A percentile compares a stretch with the other conserved stretches of the same genome.
phyloP scores from a whole-genome alignment of 2,329 filamentous ascomycete species.

The Pestalotiopsis sp. region DNA sequence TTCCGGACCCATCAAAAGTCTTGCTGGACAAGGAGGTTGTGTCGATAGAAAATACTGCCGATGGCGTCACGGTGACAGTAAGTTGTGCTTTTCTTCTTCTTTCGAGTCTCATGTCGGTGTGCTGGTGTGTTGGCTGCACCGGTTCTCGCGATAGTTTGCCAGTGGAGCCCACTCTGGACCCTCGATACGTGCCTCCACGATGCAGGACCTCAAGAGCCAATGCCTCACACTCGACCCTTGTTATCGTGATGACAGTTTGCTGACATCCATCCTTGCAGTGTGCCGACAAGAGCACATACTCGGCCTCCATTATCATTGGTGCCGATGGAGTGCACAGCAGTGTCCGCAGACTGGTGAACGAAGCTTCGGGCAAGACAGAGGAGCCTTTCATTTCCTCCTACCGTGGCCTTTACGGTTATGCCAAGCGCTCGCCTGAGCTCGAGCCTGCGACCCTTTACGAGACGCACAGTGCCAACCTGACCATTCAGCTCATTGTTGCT shows the following conservation, averaged over 20 bases:
- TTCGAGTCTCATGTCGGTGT: slow-evolving; percentile 19
- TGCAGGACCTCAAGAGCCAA: background rate
- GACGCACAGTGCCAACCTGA: slow-evolving; percentile 18
- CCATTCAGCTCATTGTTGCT: slow-evolving; percentile 28
- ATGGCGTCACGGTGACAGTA: slow-evolving; percentile 14
- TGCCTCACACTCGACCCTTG: background rate
- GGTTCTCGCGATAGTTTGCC: background rate
- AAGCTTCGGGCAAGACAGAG: slow-evolving; percentile 15
- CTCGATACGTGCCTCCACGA: background rate
- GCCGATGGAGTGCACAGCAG: slow-evolving; percentile 44
- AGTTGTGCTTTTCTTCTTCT: background rate
- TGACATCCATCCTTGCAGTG: slow-evolving; percentile 27
- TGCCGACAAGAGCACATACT: slow-evolving; percentile 34
- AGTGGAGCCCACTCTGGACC: background rate
- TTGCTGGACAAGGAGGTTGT: slow-evolving; percentile 15
- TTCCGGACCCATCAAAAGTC: slow-evolving; percentile 19
- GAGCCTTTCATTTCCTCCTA: slow-evolving; percentile 26
- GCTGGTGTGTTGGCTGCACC: background rate
- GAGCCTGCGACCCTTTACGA: slow-evolving; percentile 16
- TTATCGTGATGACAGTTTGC: slow-evolving; percentile 26
- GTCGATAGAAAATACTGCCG: slow-evolving; percentile 11
- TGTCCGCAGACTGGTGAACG: slow-evolving; percentile 34
- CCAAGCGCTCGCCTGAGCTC: slow-evolving; percentile 12
- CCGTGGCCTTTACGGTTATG: slow-evolving; percentile 24
- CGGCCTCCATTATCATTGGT: slow-evolving; percentile 42